A percentile compares a stretch with the other conserved stretches of the same genome.
phyloP scores from a whole-genome alignment of 108 stramenopile species.

The Cyclostephanos invisitatus region DNA sequence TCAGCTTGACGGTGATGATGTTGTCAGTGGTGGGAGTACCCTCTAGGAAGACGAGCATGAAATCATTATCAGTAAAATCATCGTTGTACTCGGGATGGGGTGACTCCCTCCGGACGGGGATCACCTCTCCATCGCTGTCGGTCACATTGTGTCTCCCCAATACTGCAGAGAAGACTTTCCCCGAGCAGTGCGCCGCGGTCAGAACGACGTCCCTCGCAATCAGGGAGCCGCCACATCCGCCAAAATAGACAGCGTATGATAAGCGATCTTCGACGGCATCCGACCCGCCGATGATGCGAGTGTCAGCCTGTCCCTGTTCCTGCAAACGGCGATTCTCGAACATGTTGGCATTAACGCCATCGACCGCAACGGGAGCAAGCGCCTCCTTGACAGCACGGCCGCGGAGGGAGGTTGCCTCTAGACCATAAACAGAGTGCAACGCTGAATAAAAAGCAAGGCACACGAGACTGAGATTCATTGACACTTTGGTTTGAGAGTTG shows the following conservation, averaged over 20 bases:
- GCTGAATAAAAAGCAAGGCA: too few species aligned
- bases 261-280: slow-evolving; percentile 23
- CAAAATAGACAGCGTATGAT: slow-evolving; percentile 20
- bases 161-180: too few species aligned
- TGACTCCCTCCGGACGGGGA: slow-evolving; percentile 1
- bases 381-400: too few species aligned
- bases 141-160: slow-evolving; percentile 22
- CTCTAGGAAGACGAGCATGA: slow-evolving; percentile 26
- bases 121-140: slow-evolving; percentile 13
- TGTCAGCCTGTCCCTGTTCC: too few species aligned
- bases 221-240: slow-evolving; percentile 16
- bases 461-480: too few species aligned
- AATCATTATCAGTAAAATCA: slow-evolving; percentile 13
- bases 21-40: background rate
- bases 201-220: background rate
- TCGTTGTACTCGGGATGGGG: slow-evolving; percentile 13
- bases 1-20: slow-evolving; percentile 23
- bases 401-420: too few species aligned
- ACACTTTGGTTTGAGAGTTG: too few species aligned
- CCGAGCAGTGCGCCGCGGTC: slow-evolving; percentile 11
- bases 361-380: too few species aligned
- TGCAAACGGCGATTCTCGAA: too few species aligned
- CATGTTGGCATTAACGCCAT: too few species aligned
- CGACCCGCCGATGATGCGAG: slow-evolving; percentile 35
- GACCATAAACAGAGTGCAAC: too few species aligned